phyloP scores from a whole-genome alignment of 768 basidiomycete species.

The Filobasidium floriforme region DNA sequence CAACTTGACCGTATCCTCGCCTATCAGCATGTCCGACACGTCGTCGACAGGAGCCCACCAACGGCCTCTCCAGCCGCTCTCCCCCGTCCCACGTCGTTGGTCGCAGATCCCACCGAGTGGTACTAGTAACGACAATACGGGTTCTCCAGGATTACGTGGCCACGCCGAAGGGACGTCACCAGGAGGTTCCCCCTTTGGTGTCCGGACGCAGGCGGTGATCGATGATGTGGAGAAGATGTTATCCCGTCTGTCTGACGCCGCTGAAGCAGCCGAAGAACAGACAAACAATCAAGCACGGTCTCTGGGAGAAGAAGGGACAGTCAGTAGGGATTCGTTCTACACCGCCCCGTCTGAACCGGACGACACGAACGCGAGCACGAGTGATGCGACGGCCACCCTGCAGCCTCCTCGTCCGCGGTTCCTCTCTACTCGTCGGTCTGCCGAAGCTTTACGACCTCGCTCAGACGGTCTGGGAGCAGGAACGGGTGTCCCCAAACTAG shows the following conservation, averaged over 20 bases:
- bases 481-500: background rate
- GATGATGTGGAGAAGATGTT: slow-evolving; percentile 22
- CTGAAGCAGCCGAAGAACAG: background rate
- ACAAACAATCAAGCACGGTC: no score
- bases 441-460: background rate
- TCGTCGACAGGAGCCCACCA: slow-evolving; percentile 49
- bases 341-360: background rate
- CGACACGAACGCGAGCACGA: background rate
- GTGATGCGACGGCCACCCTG: background rate
- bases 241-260: background rate
- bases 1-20: no score
- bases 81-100: slow-evolving; percentile 14
- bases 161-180: background rate
- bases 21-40: slow-evolving; percentile 26
- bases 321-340: background rate
- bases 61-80: slow-evolving; percentile 46
- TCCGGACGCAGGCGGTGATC: slow-evolving; percentile 19
- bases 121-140: background rate
- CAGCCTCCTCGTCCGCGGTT: background rate
- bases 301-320: background rate
- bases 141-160: background rate
- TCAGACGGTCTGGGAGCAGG: background rate
- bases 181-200: slow-evolving; percentile 10
- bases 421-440: background rate
- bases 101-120: no score